Percentiles rank a stretch among this genome's conserved stretches.
Conservation (phyloP, 1,284 basidiomycete genomes). For the Psilocybe mexicana region DNA sequence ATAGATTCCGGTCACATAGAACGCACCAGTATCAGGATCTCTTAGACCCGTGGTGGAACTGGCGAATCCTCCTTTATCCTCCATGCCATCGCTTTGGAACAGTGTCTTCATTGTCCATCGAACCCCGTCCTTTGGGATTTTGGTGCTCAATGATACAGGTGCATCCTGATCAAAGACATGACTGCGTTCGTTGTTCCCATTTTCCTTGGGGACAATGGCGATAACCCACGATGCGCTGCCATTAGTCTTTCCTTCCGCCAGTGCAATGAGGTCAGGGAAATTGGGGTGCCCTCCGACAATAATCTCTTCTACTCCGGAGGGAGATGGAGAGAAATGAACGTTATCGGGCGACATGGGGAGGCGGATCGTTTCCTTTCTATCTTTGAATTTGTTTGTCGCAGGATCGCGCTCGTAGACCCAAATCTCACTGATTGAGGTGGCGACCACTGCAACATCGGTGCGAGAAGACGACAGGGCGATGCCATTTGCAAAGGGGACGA, state of each 20-base stretch:
- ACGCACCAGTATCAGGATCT: conserved; percentile 44
- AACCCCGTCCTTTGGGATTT: conserved; percentile 34
- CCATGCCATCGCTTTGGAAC: conserved; percentile 62
- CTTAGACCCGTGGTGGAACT: conserved; percentile 51
- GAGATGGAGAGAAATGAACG: conserved; percentile 40
- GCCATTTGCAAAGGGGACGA: conserved; percentile 69
- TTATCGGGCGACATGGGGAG: conserved; percentile 68
- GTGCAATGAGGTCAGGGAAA: conserved; percentile 47
- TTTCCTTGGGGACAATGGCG: conserved; percentile 33
- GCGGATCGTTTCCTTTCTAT: conserved; percentile 37
- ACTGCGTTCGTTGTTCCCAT: conserved; percentile 13
- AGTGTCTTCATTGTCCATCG: conserved; percentile 52
- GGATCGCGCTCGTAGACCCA: conserved; percentile 50
- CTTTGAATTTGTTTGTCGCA: conserved; percentile 40
- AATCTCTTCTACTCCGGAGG: conserved; percentile 42
- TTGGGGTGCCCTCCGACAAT: conserved; percentile 67
- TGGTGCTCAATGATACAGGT: conserved; percentile 44
- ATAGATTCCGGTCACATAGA: conserved; percentile 62
- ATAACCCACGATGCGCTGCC: conserved; percentile 59
- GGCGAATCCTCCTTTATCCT: conserved; percentile 39
- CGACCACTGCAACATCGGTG: conserved; percentile 53
- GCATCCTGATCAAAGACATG: conserved; percentile 42
- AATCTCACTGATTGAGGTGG: conserved; percentile 49
- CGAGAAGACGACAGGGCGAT: conserved; percentile 54
- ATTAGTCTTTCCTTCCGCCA: conserved; percentile 44